Evolutionary conservation across 2,329 filamentous ascomycete species (phyloP), one percentile per base, ranked within the genome.

Genomic region (Herpotrichia juniperi): DNA sequence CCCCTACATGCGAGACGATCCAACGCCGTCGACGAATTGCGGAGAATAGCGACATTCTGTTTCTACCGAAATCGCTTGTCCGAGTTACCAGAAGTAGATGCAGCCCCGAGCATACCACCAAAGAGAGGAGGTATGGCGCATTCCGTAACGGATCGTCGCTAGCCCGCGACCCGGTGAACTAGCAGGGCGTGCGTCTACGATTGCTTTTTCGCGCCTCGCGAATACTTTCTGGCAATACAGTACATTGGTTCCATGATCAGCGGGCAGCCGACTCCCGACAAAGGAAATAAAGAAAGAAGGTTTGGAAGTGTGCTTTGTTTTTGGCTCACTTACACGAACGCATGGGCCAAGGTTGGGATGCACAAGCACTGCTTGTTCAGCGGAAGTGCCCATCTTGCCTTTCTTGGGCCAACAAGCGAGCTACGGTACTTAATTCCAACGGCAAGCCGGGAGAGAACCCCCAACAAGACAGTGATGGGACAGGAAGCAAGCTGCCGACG

Each of bases 401-500:
- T 44, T 37, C 37, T 17, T 11, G 34, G 49, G 34, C 35, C 47
- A 16, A 19, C 22, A 43, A 52, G 49, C 37, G 49, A 52, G 39
- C 11, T 16, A 37, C 34, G 34, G 34, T 37, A 37, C 34, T 40
- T 40, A 40, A 40, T 40, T 40, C 37, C 37, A 40, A 40, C 37
- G 19, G 19, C 34, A 37, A 8, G 31, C 31, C 31, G 26, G 7
- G 26, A 7, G 12, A 28, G 26, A 28, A 14, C 5, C 7, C 3
- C 3, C 6, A 40, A 14, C 19, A n/a, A 24, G 21, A 40, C 7
- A 8, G 22, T 5, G 4, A 6, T 21, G 34, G 16, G 34, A 19
- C 11, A 17, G 34, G 24, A 30, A 42, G 39, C 39, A 42, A 28
- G 39, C 25, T 25, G 22, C 39, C 39, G 39, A 25, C 39, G 34